phyloP scores from a whole-genome alignment of 2,329 filamentous ascomycete species.

The Xylaria sp. region DNA sequence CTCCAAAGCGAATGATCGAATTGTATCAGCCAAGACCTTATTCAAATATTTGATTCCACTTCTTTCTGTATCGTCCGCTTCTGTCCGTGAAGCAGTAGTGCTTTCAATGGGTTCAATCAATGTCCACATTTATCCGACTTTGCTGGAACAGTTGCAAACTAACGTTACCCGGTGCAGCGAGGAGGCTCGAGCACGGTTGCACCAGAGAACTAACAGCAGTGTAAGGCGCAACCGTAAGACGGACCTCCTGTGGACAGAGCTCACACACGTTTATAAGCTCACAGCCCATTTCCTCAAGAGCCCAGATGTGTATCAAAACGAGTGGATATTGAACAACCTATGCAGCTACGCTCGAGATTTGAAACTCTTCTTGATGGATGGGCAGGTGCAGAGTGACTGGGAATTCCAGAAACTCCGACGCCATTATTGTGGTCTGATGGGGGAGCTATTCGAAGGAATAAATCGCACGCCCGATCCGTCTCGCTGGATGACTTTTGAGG shows the following conservation, averaged over 20 bases:
- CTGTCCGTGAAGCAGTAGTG: constrained; percentile 90
- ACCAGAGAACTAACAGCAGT: constrained; percentile 86
- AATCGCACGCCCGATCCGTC: constrained; percentile 86
- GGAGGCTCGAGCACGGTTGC: constrained; percentile 86
- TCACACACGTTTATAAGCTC: constrained; percentile 95
- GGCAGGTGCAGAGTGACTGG: constrained; percentile 93
- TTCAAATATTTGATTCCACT: constrained; percentile 94
- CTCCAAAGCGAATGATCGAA: constrained; percentile 80
- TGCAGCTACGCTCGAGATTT: constrained; percentile 91
- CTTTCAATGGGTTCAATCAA: constrained; percentile 95
- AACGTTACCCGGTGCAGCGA: constrained; percentile 88
- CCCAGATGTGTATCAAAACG: constrained; percentile 81
- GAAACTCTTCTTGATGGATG: constrained; percentile 93
- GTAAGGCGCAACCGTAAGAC: constrained; percentile 84
- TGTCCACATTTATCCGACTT: constrained; percentile 87
- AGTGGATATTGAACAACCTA: constrained; percentile 90
- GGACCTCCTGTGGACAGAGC: constrained; percentile 89
- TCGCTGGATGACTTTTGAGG: constrained; percentile 97
- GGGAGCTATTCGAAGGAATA: constrained; percentile 92
- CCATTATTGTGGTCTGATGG: constrained; percentile 93
- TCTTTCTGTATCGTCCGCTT: constrained; percentile 80
- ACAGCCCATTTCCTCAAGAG: constrained; percentile 90
- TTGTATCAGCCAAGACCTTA: constrained; percentile 86
- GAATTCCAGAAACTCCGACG: constrained; percentile 91
- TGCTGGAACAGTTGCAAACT: constrained; percentile 89